phyloP scores from a whole-genome alignment of 345 rosid species.

The Aquilaria malaccensis region DNA sequence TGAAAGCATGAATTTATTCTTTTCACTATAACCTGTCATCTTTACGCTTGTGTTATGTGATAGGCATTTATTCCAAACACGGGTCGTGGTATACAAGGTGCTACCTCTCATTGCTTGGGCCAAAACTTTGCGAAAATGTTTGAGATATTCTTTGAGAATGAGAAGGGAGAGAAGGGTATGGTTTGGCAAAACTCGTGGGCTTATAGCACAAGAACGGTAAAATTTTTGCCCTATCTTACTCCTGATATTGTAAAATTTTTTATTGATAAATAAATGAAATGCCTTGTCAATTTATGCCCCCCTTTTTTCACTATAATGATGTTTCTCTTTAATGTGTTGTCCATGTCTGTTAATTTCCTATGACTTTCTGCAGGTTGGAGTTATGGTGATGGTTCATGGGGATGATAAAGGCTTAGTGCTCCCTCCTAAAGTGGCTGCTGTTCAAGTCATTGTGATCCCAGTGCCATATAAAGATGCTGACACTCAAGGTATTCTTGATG shows the following conservation, averaged over 20 bases:
- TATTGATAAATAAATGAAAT: background rate
- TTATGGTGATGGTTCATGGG: constrained; percentile 98
- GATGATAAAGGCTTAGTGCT: constrained; percentile 80
- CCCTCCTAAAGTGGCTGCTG: constrained; percentile 88
- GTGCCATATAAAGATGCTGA: constrained; percentile 95
- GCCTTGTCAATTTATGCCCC: background rate
- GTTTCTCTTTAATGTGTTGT: background rate
- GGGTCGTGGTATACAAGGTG: constrained; percentile 98
- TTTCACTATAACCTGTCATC: background rate
- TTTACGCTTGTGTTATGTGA: constrained; percentile 13
- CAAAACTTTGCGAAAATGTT: constrained; percentile 98
- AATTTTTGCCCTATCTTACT: constrained; percentile 3
- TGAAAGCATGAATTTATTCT: background rate
- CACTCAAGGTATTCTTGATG: constrained; percentile 76
- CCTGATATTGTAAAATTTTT: background rate
- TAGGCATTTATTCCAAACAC: constrained; percentile 97
- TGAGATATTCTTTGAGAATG: constrained; percentile 86
- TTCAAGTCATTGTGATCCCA: constrained; percentile 82
- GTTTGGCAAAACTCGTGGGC: constrained; percentile 99
- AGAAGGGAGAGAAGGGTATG: constrained; percentile 82
- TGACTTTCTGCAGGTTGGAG: constrained; percentile 61
- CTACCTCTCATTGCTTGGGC: constrained; percentile 94
- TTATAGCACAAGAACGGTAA: constrained; percentile 83
- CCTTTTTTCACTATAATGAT: background rate
- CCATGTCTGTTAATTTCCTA: background rate